A percentile compares a stretch with the other conserved stretches of the same genome.
Conservation (phyloP, 73 alveolate genomes). For the Paramecium sonneborni region DNA sequence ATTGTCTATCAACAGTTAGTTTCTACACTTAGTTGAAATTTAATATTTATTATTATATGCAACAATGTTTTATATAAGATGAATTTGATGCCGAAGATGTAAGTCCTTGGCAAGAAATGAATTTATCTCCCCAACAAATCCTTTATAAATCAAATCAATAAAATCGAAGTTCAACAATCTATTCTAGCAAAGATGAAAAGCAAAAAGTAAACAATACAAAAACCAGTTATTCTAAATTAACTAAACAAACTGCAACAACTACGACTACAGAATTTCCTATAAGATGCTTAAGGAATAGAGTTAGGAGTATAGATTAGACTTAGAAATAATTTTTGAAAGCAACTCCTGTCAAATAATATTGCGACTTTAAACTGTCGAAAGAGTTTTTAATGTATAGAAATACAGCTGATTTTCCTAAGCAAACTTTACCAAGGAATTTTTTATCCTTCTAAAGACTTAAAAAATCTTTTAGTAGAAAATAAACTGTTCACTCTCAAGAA, state of each 20-base stretch:
- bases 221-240: background rate
- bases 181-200: background rate
- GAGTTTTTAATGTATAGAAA: constrained; percentile 28
- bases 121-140: background rate
- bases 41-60: background rate
- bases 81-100: background rate
- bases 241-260: background rate
- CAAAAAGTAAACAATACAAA: background rate
- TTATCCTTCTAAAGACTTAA: background rate
- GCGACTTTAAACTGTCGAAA: constrained; percentile 4
- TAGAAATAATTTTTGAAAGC: background rate
- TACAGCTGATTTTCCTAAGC: background rate
- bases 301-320: background rate
- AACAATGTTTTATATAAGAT: background rate
- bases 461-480: background rate
- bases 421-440: background rate
- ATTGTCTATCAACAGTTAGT: background rate
- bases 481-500: background rate
- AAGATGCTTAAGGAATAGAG: background rate
- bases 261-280: background rate
- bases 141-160: background rate
- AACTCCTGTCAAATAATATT: constrained; percentile 36
- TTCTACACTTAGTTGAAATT: background rate
- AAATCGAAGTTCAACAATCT: background rate
- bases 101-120: background rate